Evolutionary conservation across 371 early-diverging fungal species (phyloP).

Genomic region (Chytridium lagenaria): DNA sequence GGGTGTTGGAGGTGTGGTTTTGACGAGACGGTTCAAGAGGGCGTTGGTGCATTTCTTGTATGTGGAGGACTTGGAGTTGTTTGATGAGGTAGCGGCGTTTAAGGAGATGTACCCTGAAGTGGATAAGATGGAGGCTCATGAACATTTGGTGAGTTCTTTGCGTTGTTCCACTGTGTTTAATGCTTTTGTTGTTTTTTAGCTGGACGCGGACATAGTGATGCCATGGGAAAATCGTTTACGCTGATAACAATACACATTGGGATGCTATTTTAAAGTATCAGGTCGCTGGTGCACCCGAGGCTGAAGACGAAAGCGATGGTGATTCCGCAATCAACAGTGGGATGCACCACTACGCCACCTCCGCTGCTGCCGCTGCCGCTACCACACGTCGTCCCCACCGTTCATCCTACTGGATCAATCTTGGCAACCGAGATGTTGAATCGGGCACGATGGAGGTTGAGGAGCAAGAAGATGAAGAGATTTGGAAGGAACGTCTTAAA

Average conservation of each 20-base stretch:
- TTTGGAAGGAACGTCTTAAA: slow-evolving; percentile 1
- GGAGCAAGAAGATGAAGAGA: background rate
- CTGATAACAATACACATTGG: slow-evolving; percentile 37
- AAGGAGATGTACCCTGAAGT: slow-evolving; percentile 10
- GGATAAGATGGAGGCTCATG: background rate
- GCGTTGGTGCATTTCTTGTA: slow-evolving; percentile 28
- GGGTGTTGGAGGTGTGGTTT: background rate
- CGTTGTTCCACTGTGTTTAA: background rate
- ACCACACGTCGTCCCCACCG: no score
- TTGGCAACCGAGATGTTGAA: background rate
- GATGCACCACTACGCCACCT: background rate
- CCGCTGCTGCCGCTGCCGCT: slow-evolving; percentile 8
- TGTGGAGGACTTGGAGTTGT: slow-evolving; percentile 27
- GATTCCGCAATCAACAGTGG: background rate
- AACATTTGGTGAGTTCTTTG: slow-evolving; percentile 17
- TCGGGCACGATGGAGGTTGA: background rate
- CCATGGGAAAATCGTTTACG: slow-evolving; percentile 43
- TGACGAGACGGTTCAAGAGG: slow-evolving; percentile 11
- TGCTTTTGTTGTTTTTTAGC: slow-evolving; percentile 6
- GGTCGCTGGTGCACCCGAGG: background rate
- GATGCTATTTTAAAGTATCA: slow-evolving; percentile 42
- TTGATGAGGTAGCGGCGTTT: slow-evolving; percentile 31
- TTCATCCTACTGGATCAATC: background rate
- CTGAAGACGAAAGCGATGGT: background rate
- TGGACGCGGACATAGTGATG: slow-evolving; percentile 38